phyloP scores from a whole-genome alignment of 2,329 filamentous ascomycete species.

The Diaporthe ilicicola region DNA sequence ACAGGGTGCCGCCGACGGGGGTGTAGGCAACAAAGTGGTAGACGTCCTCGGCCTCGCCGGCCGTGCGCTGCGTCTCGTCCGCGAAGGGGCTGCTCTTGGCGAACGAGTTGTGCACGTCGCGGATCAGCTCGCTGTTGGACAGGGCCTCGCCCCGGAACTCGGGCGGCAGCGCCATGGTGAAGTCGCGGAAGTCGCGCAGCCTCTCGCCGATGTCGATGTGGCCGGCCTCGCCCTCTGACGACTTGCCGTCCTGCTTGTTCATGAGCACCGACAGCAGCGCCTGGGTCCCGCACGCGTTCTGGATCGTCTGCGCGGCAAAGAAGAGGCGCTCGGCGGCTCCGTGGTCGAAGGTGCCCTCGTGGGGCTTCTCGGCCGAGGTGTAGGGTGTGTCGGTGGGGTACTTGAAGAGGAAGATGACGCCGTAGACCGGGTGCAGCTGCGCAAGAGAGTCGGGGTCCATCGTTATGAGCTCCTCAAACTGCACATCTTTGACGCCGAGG shows the following conservation, averaged over 20 bases:
- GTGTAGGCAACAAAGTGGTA: conserved; percentile 99
- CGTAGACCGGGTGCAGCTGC: conserved; percentile 81
- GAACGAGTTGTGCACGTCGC: conserved; percentile 89
- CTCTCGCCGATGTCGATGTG: conserved; percentile 76
- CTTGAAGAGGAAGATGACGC: conserved; percentile 99
- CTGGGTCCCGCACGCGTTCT: conserved; percentile 98
- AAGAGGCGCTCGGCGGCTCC: conserved; percentile 80
- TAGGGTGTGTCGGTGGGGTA: conserved; percentile 78
- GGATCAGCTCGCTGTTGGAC: conserved; percentile 72
- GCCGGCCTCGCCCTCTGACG: conserved; percentile 39
- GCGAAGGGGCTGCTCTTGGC: conserved; percentile 89
- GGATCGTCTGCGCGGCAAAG: conserved; percentile 97
- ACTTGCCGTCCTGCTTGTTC: conserved; percentile 71
- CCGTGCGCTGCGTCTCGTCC: conserved; percentile 82
- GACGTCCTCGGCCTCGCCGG: conserved; percentile 80
- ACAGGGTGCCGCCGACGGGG: conserved; percentile 78
- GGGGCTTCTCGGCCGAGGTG: conserved; percentile 68
- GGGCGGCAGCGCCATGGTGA: conserved; percentile 83
- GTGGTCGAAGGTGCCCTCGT: conserved; percentile 84
- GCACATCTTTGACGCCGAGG: conserved; percentile 90
- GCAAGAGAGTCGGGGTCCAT: conserved; percentile 81
- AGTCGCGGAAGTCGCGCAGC: conserved; percentile 84
- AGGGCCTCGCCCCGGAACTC: conserved; percentile 72
- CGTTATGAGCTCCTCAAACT: conserved; percentile 95
- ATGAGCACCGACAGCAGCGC: conserved; percentile 90